A percentile compares a stretch with the other conserved stretches of the same genome.
Evolutionary conservation across 176 grass and related monocot genomes (phyloP).

Genomic region (Triticum turgidum): DNA sequence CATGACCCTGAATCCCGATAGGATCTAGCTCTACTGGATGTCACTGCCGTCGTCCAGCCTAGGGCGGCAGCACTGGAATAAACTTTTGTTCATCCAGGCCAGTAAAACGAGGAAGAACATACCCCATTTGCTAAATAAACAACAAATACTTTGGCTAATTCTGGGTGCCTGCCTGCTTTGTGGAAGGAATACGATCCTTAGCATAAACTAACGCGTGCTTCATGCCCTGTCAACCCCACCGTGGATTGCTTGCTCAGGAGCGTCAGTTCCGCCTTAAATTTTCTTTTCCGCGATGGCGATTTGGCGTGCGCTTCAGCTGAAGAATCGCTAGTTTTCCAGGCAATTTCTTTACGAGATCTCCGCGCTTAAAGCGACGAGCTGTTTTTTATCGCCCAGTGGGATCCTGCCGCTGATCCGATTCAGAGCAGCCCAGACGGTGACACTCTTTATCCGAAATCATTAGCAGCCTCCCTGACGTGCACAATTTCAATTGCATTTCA

Average conservation of each 20-base stretch:
- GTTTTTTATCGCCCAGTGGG: conserved; percentile 14
- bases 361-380: conserved; percentile 31
- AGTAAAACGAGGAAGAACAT: neutral
- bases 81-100: neutral
- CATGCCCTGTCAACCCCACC: neutral
- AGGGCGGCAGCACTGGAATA: neutral
- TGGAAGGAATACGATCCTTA: conserved; percentile 25
- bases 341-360: conserved; percentile 45
- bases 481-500: conserved; percentile 14
- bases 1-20: neutral
- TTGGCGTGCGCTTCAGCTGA: conserved; percentile 12
- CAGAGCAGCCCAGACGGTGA: conserved; percentile 27
- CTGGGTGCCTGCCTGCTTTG: conserved; percentile 5
- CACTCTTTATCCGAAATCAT: conserved; percentile 37
- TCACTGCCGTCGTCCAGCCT: neutral
- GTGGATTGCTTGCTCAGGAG: neutral
- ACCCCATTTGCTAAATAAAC: conserved; percentile 4
- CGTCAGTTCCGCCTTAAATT: conserved; percentile 7
- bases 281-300: neutral
- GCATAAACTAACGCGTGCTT: neutral
- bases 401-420: conserved; percentile 21
- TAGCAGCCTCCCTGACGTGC: conserved; percentile 1
- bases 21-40: neutral
- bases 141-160: conserved; percentile 26
- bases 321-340: neutral